Evolutionary conservation across 1,284 basidiomycete genomes (phyloP), one percentile per base, ranked within the genome.

Genomic region (Melanopsichium pennsylvanicum): DNA sequence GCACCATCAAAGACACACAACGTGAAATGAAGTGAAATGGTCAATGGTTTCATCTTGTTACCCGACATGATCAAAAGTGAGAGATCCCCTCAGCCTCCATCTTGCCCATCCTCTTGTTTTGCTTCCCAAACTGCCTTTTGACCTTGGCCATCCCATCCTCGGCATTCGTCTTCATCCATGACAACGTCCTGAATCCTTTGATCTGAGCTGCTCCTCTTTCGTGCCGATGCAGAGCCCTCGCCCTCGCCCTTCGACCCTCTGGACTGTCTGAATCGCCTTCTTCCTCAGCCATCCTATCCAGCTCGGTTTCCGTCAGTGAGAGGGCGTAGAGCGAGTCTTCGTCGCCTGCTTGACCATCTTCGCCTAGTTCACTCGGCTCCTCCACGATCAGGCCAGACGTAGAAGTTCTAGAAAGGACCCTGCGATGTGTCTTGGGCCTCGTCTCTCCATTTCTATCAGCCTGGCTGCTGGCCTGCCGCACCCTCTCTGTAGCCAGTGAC

Each of bases 51-150:
- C 8, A 29, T 29, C 7, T 29, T 29, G 27, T 29, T 29, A 8
- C 27, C 12, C 11, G 21, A 12, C 2, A n/a, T n/a, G n/a, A 4
- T 63, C 43, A 78, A 26, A 78, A 73, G 42, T 72, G 73, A 38
- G 70, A 73, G 23, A 78, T 75, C 13, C 74, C 72, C 41, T 78
- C 76, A 0, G 70, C 55, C 36, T 78, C 76, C 72, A 76, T 74
- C 72, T 76, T 75, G 36, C 61, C 67, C 16, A 70, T 52, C 29
- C 57, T 37, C 52, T 72, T 76, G 15, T 42, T 39, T 39, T 71
- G 54, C 45, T 67, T 62, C 21, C 54, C 59, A 42, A 70, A 70
- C 22, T 70, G 69, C 2, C 60, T 42, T 46, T 68, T 67, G 37
- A 63, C 42, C 32, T 49, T 55, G 7, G 51, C 69, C 29, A 68